These are phyloP conservation scores for Kingdonia uniflora DNA, from an alignment of 164 flowering plant species.

Conservation along the genomic window DNA sequence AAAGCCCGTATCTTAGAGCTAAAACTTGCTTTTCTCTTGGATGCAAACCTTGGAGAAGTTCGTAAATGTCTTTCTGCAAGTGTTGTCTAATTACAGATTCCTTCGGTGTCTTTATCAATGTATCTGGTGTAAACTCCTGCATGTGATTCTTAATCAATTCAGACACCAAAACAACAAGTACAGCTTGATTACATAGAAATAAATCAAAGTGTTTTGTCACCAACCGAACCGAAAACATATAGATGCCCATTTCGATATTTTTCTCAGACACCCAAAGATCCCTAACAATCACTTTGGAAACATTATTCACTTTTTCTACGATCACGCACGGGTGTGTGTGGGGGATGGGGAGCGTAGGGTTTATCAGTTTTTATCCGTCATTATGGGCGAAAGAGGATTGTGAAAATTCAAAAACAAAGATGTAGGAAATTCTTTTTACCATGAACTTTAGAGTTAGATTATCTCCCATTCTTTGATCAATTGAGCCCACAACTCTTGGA, in stretches of 20 bases:
- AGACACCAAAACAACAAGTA: too few species aligned
- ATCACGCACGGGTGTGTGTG: too few species aligned
- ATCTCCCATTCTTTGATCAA: constrained; percentile 56
- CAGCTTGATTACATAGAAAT: neutral
- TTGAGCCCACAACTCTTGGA: constrained; percentile 57
- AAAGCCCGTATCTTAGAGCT: constrained; percentile 37
- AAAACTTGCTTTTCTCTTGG: constrained; percentile 57
- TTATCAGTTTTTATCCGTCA: too few species aligned
- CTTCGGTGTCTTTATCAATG: constrained; percentile 42
- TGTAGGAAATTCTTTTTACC: constrained; percentile 29
- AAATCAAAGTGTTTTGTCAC: neutral
- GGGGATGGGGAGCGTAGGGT: too few species aligned
- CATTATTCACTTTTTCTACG: too few species aligned
- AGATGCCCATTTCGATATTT: too few species aligned
- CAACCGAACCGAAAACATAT: too few species aligned
- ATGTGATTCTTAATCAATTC: too few species aligned
- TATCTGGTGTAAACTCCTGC: constrained; percentile 63
- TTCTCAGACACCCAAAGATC: too few species aligned
- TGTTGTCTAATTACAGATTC: constrained; percentile 43
- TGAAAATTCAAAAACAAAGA: neutral
- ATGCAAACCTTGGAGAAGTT: constrained; percentile 37
- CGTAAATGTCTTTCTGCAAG: constrained; percentile 33
- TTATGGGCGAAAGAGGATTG: neutral
- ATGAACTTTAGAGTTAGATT: constrained; percentile 21
- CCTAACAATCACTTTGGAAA: too few species aligned